Evolutionary conservation across 2,329 filamentous ascomycete genomes (phyloP).

Genomic region (Botrytis porri): DNA sequence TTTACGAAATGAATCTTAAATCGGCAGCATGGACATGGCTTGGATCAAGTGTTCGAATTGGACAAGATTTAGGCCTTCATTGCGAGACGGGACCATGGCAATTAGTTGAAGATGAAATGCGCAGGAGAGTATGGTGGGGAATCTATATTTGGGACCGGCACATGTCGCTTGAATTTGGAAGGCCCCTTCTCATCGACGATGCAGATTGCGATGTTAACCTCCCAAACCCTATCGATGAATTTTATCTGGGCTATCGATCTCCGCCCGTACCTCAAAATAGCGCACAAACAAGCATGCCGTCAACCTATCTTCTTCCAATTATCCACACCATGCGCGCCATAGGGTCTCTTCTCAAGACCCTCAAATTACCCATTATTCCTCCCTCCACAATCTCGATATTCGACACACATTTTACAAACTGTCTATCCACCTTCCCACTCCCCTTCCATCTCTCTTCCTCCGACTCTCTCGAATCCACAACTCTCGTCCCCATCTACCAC

Average conservation of each 20-base stretch:
- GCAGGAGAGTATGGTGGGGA: slow-evolving; percentile 88
- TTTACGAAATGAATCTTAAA: slow-evolving; percentile 82
- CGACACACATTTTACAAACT: slow-evolving; percentile 75
- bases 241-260: slow-evolving; percentile 56
- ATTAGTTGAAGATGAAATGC: slow-evolving; percentile 78
- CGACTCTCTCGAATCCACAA: slow-evolving; percentile 67
- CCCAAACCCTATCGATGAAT: slow-evolving; percentile 77
- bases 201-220: slow-evolving; percentile 81
- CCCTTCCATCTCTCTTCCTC: slow-evolving; percentile 66
- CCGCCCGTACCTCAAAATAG: slow-evolving; percentile 47
- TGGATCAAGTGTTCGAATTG: slow-evolving; percentile 72
- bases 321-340: slow-evolving; percentile 81
- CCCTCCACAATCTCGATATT: slow-evolving; percentile 69
- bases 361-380: slow-evolving; percentile 66
- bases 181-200: slow-evolving; percentile 80
- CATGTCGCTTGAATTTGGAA: slow-evolving; percentile 74
- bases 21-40: slow-evolving; percentile 86
- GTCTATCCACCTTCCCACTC: slow-evolving; percentile 71
- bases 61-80: slow-evolving; percentile 81
- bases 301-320: slow-evolving; percentile 71
- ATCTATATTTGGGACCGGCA: slow-evolving; percentile 86
- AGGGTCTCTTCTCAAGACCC: slow-evolving; percentile 66
- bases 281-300: slow-evolving; percentile 49
- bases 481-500: slow-evolving; percentile 71
- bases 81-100: slow-evolving; percentile 70